Evolutionary conservation across 352 stramenopile genomes (phyloP).

Genomic region (Detonula confervacea): DNA sequence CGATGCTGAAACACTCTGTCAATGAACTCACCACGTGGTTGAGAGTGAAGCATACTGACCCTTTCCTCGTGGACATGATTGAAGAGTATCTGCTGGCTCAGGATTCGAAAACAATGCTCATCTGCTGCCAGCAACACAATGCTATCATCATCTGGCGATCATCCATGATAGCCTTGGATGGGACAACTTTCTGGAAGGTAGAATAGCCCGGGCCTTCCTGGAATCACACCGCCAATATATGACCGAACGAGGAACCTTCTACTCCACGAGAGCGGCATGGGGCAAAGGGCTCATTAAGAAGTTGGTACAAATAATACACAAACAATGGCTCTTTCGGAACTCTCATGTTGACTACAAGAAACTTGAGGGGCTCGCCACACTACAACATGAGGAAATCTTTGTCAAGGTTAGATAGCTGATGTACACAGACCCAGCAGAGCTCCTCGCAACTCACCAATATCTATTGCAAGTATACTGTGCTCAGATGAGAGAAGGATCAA

Average conservation of each 20-base stretch:
- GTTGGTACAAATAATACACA: constrained; percentile 13
- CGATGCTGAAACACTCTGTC: too few species aligned
- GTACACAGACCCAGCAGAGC: background rate
- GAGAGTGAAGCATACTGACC: background rate
- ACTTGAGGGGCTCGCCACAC: background rate
- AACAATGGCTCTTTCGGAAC: constrained; percentile 28
- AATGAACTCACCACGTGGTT: constrained; percentile 19
- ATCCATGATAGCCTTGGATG: constrained; percentile 2
- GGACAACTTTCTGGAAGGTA: constrained; percentile 16
- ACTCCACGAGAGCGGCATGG: background rate
- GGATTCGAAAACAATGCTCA: background rate
- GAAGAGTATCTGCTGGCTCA: background rate
- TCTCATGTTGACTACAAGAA: constrained; percentile 5
- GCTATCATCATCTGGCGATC: too few species aligned
- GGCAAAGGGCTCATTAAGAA: background rate
- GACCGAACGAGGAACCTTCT: background rate
- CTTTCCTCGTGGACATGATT: background rate
- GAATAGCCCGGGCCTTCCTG: background rate
- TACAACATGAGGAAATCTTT: constrained; percentile 19
- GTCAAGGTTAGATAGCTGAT: background rate
- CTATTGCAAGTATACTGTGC: constrained; percentile 12
- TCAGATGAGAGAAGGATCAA: background rate
- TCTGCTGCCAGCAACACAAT: background rate
- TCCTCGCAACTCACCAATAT: constrained; percentile 1
- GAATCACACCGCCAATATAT: background rate